phyloP scores from a whole-genome alignment of 768 basidiomycete species.

The Lactarius akahatsu region DNA sequence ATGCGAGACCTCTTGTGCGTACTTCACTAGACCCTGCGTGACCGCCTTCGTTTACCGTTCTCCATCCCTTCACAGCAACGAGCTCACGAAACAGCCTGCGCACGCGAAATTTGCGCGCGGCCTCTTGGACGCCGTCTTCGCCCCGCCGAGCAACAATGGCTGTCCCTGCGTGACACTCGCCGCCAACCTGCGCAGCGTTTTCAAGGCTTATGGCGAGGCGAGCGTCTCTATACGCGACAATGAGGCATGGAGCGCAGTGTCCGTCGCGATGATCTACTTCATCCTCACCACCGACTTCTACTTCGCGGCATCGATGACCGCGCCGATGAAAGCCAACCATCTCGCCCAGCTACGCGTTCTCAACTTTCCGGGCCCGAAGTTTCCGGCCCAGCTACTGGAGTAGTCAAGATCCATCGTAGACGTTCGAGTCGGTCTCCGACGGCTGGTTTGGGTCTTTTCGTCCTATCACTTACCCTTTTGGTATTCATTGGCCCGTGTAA shows the following conservation, averaged over 20 bases:
- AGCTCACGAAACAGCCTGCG: conserved; percentile 7
- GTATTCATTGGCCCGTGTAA: not conserved
- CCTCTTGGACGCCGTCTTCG: conserved; percentile 1
- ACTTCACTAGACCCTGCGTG: not conserved
- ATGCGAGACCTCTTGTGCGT: conserved; percentile 5
- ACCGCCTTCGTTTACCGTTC: not conserved
- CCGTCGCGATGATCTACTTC: conserved; percentile 10
- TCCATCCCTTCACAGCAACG: not conserved
- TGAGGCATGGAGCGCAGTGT: not conserved
- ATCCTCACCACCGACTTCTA: conserved; percentile 5
- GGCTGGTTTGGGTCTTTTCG: not conserved
- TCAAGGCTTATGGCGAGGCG: conserved; percentile 4
- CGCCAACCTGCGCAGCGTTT: conserved; percentile 1
- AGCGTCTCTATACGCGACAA: not conserved
- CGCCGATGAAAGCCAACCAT: not conserved
- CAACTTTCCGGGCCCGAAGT: conserved; percentile 3
- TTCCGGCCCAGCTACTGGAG: not conserved
- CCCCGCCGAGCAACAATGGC: not conserved
- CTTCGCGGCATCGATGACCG: not conserved
- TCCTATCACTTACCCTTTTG: not conserved
- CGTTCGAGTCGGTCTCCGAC: not conserved
- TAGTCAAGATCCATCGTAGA: not conserved
- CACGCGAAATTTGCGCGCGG: conserved; percentile 2
- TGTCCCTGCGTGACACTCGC: not conserved
- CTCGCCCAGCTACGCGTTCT: not conserved